Conservation (phyloP, 2,329 filamentous ascomycete genomes). For the Dissoconium aciculare region DNA sequence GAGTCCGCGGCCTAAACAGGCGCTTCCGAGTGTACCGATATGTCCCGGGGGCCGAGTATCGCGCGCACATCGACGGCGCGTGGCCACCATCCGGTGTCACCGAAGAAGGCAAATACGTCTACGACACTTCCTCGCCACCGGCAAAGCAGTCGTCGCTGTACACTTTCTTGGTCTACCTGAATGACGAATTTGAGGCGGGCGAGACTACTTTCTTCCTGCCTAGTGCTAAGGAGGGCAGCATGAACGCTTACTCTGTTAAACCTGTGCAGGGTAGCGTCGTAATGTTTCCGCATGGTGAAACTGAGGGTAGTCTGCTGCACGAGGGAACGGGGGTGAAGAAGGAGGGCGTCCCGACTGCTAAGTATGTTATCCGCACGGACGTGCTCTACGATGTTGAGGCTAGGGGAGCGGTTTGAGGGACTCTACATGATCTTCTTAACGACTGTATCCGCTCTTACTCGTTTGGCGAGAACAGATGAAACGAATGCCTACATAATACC, state of each 20-base stretch:
- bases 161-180: constrained; percentile 54
- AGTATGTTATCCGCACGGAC: constrained; percentile 57
- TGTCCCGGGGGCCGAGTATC: constrained; percentile 56
- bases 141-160: constrained; percentile 50
- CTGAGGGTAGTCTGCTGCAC: constrained; percentile 49
- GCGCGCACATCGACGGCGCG: constrained; percentile 56
- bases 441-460: too few species aligned
- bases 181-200: constrained; percentile 56
- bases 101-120: constrained; percentile 44
- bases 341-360: constrained; percentile 40
- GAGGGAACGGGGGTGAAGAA: constrained; percentile 54
- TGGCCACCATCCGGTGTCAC: constrained; percentile 57
- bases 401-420: too few species aligned
- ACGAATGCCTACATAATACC: too few species aligned
- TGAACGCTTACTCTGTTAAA: constrained; percentile 55
- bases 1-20: constrained; percentile 49
- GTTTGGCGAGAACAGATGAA: too few species aligned
- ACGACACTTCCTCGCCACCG: constrained; percentile 48
- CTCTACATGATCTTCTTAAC: too few species aligned
- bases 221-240: constrained; percentile 45
- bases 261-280: constrained; percentile 55
- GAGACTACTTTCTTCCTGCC: constrained; percentile 60
- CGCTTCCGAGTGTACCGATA: constrained; percentile 60
- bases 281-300: constrained; percentile 56
- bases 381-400: constrained; percentile 50